A percentile compares a stretch with the other conserved stretches of the same genome.
Evolutionary conservation across 805 yeast species (phyloP).

Genomic region (Saturnispora saitoi): DNA sequence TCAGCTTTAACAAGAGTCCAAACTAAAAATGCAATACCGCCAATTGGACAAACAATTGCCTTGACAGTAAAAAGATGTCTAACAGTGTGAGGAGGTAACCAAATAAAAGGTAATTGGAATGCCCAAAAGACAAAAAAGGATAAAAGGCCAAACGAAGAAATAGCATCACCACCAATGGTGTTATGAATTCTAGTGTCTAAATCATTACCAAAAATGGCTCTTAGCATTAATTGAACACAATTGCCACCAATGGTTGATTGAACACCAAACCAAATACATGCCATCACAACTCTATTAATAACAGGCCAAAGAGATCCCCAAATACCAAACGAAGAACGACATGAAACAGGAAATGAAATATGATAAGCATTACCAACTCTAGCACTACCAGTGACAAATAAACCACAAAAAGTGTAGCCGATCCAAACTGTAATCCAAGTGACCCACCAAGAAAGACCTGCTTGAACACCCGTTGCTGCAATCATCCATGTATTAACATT

Average conservation of each 20-base stretch:
- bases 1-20: slow-evolving; percentile 79
- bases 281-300: slow-evolving; percentile 77
- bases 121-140: slow-evolving; percentile 79
- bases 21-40: slow-evolving; percentile 72
- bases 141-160: slow-evolving; percentile 66
- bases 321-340: slow-evolving; percentile 77
- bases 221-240: slow-evolving; percentile 69
- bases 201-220: slow-evolving; percentile 64
- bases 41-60: slow-evolving; percentile 70
- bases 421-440: slow-evolving; percentile 85
- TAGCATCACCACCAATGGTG: slow-evolving; percentile 37
- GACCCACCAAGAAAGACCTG: slow-evolving; percentile 85
- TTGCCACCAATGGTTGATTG: slow-evolving; percentile 82
- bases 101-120: slow-evolving; percentile 67
- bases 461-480: slow-evolving; percentile 74
- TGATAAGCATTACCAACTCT: slow-evolving; percentile 78
- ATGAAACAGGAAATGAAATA: slow-evolving; percentile 74
- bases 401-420: slow-evolving; percentile 65
- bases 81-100: slow-evolving; percentile 73
- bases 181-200: slow-evolving; percentile 56
- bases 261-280: slow-evolving; percentile 74
- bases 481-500: slow-evolving; percentile 89
- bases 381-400: slow-evolving; percentile 62
- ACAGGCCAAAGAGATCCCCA: slow-evolving; percentile 87
- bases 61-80: slow-evolving; percentile 80